Conservation (phyloP, 176 grass and related monocot species). For the Eleusine indica region DNA sequence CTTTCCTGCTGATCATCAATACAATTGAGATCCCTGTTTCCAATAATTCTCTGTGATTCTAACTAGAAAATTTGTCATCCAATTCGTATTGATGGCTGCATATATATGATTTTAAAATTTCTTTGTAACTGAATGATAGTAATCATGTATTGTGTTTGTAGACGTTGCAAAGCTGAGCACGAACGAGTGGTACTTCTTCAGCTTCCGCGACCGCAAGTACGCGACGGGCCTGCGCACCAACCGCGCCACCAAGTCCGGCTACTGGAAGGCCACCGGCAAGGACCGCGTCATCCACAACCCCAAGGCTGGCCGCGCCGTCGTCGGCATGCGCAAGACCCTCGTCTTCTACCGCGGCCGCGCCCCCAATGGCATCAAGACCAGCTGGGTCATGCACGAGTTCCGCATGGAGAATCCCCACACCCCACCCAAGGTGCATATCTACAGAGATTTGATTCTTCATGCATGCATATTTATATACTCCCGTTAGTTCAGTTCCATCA, state of each 20-base stretch:
- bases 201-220: slow-evolving; percentile 85
- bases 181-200: slow-evolving; percentile 96
- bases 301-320: slow-evolving; percentile 26
- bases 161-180: slow-evolving; percentile 73
- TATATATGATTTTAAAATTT: not conserved
- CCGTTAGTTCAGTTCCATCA: not conserved
- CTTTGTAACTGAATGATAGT: not conserved
- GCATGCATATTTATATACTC: not conserved
- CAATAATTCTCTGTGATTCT: not conserved
- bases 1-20: not conserved
- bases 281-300: slow-evolving; percentile 59
- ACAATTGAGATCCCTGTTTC: not conserved
- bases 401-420: slow-evolving; percentile 63
- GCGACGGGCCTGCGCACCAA: slow-evolving; percentile 77
- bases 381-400: slow-evolving; percentile 90
- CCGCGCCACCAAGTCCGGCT: slow-evolving; percentile 77
- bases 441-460: not conserved
- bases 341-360: slow-evolving; percentile 87
- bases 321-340: slow-evolving; percentile 90
- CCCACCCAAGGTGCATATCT: slow-evolving; percentile 52
- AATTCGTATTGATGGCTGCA: not conserved
- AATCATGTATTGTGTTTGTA: not conserved
- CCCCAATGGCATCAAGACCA: slow-evolving; percentile 75
- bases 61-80: not conserved
- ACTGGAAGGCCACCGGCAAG: slow-evolving; percentile 92